Percentiles rank a stretch among this genome's conserved stretches.
These are phyloP conservation scores for Marasmius tenuissimus DNA, from an alignment of 1,284 basidiomycete genomes.

Conservation along the genomic window DNA sequence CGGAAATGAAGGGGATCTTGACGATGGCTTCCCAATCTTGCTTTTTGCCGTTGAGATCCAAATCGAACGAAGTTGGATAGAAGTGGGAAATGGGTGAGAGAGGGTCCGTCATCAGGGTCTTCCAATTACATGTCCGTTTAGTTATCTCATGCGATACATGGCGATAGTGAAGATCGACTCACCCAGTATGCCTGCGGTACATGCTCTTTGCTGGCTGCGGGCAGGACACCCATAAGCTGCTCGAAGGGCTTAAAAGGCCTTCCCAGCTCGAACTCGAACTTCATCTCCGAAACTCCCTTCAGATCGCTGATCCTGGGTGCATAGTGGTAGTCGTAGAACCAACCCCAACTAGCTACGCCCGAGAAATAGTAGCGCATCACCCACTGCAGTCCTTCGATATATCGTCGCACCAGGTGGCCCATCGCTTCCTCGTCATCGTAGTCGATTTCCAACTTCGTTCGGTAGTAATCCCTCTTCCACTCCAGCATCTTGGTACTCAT, in stretches of 20 bases:
- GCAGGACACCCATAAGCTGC: constrained; percentile 98
- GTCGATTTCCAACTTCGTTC: constrained; percentile 83
- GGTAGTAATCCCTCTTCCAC: constrained; percentile 93
- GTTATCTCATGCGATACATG: constrained; percentile 1
- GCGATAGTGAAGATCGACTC: constrained; percentile 47
- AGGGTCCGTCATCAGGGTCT: constrained; percentile 89
- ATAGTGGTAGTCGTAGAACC: constrained; percentile 99
- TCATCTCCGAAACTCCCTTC: constrained; percentile 74
- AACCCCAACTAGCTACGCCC: constrained; percentile 96
- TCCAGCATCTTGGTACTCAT: constrained; percentile 85
- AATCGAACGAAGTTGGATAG: constrained; percentile 90
- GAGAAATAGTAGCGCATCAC: constrained; percentile 99
- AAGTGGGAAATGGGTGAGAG: constrained; percentile 93
- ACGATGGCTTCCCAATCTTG: constrained; percentile 99
- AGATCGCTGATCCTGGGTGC: constrained; percentile 90
- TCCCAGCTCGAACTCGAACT: constrained; percentile 86
- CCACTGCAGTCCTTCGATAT: constrained; percentile 97
- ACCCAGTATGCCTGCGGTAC: constrained; percentile 76
- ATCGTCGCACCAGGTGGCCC: constrained; percentile 72
- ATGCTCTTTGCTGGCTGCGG: constrained; percentile 84
- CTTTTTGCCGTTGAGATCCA: constrained; percentile 97
- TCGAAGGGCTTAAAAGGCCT: constrained; percentile 93
- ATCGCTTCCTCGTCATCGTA: constrained; percentile 70
- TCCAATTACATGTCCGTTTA: constrained; percentile 1
- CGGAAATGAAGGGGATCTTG: constrained; percentile 98